Evolutionary conservation across 2,329 filamentous ascomycete species (phyloP).

Genomic region (Exophiala alcalophila): DNA sequence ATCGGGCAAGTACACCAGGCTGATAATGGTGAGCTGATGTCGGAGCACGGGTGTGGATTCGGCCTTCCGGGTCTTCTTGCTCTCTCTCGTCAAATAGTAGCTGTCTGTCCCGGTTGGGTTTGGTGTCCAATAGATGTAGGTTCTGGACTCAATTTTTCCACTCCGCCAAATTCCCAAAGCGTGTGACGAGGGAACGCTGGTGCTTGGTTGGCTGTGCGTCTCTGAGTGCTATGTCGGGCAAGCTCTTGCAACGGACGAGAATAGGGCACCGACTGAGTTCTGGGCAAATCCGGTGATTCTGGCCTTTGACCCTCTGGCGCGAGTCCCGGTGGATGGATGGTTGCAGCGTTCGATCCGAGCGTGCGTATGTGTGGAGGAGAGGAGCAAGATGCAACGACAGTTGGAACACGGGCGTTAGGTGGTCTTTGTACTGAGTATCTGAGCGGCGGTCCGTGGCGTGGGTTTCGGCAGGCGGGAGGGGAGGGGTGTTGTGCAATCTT

Average conservation of each 20-base stretch:
- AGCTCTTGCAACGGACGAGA: not conserved
- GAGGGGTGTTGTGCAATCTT: slow-evolving; percentile 20
- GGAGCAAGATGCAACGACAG: slow-evolving; percentile 18
- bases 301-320: slow-evolving; percentile 1
- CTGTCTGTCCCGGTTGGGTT: no score
- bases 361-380: slow-evolving; percentile 14
- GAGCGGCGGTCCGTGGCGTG: slow-evolving; percentile 23
- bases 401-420: slow-evolving; percentile 18
- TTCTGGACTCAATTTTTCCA: not conserved
- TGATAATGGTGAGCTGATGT: slow-evolving; percentile 2
- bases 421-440: slow-evolving; percentile 27
- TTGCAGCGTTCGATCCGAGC: slow-evolving; percentile 14
- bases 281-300: slow-evolving; percentile 10
- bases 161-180: not conserved
- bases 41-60: no score
- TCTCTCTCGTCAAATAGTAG: no score
- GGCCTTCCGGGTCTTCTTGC: no score
- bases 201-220: no score
- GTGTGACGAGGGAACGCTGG: not conserved
- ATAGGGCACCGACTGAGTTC: slow-evolving; percentile 1
- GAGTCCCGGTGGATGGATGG: slow-evolving; percentile 6
- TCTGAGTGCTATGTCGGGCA: no score
- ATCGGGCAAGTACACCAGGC: slow-evolving; percentile 1
- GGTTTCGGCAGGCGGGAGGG: slow-evolving; percentile 6
- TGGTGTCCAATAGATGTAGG: not conserved